Conservation (phyloP, 768 basidiomycete species). For the Mrakia gelida region DNA sequence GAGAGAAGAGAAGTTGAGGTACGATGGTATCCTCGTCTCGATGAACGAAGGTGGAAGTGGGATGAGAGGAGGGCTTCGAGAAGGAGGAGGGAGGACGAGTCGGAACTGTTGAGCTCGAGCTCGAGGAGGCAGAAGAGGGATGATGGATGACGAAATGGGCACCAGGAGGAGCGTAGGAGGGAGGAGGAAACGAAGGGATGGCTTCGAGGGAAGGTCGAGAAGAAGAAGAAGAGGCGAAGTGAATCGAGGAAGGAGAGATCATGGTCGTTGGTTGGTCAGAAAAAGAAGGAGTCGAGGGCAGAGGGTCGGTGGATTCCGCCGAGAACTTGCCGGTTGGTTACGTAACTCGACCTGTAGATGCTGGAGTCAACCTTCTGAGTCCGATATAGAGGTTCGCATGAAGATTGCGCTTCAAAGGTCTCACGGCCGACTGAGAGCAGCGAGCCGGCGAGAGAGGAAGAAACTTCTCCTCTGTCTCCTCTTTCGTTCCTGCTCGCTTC, state of each 20-base stretch:
- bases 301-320: not conserved
- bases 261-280: not conserved
- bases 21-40: conserved; percentile 2
- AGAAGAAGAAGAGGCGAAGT: not conserved
- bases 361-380: no score
- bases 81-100: not conserved
- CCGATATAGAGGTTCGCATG: no score
- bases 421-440: no score
- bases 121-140: not conserved
- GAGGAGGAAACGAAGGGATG: not conserved
- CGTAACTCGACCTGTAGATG: not conserved
- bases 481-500: no score
- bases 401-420: no score
- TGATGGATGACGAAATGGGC: not conserved
- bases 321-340: not conserved
- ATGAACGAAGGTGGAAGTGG: not conserved
- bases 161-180: not conserved
- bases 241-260: not conserved
- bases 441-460: no score
- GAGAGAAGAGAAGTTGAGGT: not conserved
- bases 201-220: not conserved
- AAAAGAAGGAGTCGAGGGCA: not conserved
- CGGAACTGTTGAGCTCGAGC: not conserved
- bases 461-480: no score
- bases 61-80: not conserved